phyloP scores from a whole-genome alignment of 2,329 filamentous ascomycete species.

The Paraphaeosphaeria minitans region DNA sequence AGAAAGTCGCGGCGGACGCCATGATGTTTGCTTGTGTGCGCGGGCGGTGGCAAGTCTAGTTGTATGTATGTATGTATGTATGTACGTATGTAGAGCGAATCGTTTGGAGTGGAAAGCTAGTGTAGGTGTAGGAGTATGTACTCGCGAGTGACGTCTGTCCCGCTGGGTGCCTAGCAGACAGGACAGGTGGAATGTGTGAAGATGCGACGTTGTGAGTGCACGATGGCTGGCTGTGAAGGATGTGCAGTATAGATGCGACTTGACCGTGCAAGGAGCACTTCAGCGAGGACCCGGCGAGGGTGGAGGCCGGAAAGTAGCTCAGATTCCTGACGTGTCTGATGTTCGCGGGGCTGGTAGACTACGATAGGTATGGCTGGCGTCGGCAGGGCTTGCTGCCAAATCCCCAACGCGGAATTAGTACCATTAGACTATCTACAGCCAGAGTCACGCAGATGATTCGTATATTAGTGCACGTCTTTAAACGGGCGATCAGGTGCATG shows the following conservation, averaged over 20 bases:
- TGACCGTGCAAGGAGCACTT: background rate
- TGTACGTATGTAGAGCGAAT: background rate
- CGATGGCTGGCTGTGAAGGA: slow-evolving; percentile 2
- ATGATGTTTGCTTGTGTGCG: slow-evolving; percentile 25
- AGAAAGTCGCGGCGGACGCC: slow-evolving; percentile 60
- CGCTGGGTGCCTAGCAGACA: slow-evolving; percentile 32
- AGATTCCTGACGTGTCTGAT: slow-evolving; percentile 25
- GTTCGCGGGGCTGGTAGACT: slow-evolving; percentile 25
- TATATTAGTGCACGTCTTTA: slow-evolving; percentile 16
- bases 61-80: background rate
- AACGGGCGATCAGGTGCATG: slow-evolving; percentile 4
- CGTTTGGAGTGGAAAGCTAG: slow-evolving; percentile 7
- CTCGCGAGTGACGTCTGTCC: slow-evolving; percentile 22
- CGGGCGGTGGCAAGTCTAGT: background rate
- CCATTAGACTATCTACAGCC: background rate
- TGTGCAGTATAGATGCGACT: background rate
- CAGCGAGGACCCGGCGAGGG: slow-evolving; percentile 2
- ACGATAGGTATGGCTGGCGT: slow-evolving; percentile 12
- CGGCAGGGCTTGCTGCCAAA: slow-evolving; percentile 10
- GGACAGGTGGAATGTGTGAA: slow-evolving; percentile 16
- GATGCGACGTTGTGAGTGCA: slow-evolving; percentile 18
- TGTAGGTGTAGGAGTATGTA: slow-evolving; percentile 10
- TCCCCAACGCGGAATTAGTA: slow-evolving; percentile 10
- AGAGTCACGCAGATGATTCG: slow-evolving; percentile 16
- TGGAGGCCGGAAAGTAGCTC: background rate